Evolutionary conservation across 805 yeast genomes (phyloP).

Genomic region (Candida gorgasii): DNA sequence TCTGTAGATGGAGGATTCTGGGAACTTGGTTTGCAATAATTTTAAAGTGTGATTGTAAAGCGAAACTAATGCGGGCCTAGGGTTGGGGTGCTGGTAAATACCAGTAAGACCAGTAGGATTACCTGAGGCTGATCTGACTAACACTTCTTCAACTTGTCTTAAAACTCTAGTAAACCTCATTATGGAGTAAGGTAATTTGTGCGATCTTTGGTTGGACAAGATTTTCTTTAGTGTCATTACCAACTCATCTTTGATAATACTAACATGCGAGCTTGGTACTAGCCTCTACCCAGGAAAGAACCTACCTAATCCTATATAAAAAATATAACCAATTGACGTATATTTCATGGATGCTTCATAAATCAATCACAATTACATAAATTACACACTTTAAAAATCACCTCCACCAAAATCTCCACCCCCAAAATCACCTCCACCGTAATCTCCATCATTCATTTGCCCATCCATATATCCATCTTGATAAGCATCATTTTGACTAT

Average conservation of each 20-base stretch:
- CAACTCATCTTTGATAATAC: no score
- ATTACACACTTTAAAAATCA: conserved; percentile 8
- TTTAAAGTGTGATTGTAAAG: conserved; percentile 70
- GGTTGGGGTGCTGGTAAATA: conserved; percentile 75
- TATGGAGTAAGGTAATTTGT: conserved; percentile 8
- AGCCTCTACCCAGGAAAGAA: no score
- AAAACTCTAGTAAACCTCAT: conserved; percentile 46
- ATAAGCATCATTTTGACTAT: conserved; percentile 33
- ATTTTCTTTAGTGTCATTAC: neutral
- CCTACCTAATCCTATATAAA: no score
- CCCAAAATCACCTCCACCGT: conserved; percentile 35
- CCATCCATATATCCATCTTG: conserved; percentile 47
- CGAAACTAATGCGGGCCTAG: conserved; percentile 73
- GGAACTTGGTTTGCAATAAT: conserved; percentile 60
- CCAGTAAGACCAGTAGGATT: conserved; percentile 84
- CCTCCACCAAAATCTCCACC: conserved; percentile 17
- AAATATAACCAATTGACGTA: no score
- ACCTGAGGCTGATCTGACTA: conserved; percentile 60
- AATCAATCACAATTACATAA: neutral
- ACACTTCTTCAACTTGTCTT: conserved; percentile 49
- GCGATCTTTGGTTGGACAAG: conserved; percentile 17
- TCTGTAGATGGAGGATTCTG: conserved; percentile 71
- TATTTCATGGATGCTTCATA: no score
- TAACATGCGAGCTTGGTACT: no score
- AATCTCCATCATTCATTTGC: conserved; percentile 18